Evolutionary conservation across 768 basidiomycete genomes (phyloP), one percentile per base, ranked within the genome.

Genomic region (Lentinus tigrinus): DNA sequence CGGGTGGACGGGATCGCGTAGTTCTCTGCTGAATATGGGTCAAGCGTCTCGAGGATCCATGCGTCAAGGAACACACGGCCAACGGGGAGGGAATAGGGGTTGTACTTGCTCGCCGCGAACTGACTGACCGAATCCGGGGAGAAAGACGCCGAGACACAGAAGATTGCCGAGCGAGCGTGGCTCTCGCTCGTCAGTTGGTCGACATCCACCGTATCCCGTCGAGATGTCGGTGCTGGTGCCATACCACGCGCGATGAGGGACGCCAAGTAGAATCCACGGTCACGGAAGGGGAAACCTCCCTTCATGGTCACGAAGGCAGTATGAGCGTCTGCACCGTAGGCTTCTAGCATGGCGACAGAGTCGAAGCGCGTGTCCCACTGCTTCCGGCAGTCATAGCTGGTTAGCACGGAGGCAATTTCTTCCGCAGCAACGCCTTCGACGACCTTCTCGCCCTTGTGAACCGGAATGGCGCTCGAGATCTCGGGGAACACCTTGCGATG

Each of bases 1-100:
- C 89, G 75, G 38, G 95, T 93, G 3, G 94, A 97, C 1, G 95
- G 97, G 44, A 98, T 96, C 13, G 93, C 83, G 68, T 94, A 96
- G 62, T 93, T 93, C 72, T 96, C 94, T 59, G 87, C 88, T 23
- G 93, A 89, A 64, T 98, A 98, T 0, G 95, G 95, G 68, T 98
- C 96, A 47, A 98, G 81, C 3, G 96, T 98, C 76, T 99, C 95
- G 65, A 97, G 73, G 31, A 96, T 85, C 97, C 97, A 99, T 2
- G 91, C 96, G 66, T 98, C 95, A 6, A 99, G 75, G 63, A 91
- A 87, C 34, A 93, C 77, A 14, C 89, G 84, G 2, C 94, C 96
- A 16, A 91, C 77, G 0, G 93, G 91, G 9, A 93, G 79, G 1
- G 57, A 66, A 52, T 84, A 82, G 0, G 92, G 78, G 70, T 98